phyloP scores from a whole-genome alignment of 1,284 basidiomycete genomes.

The Malassezia japonica region DNA sequence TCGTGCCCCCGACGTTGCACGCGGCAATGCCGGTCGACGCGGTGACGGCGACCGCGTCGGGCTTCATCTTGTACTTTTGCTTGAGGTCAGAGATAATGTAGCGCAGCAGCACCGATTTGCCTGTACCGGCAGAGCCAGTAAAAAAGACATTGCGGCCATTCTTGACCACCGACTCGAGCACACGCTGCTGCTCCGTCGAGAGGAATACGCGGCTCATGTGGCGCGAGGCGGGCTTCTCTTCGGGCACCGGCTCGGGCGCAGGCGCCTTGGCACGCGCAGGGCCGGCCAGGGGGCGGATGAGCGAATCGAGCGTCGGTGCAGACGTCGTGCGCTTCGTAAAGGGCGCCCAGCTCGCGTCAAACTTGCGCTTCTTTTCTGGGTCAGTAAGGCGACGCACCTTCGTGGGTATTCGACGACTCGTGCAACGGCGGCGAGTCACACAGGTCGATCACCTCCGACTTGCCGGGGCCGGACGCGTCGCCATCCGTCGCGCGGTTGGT shows the following conservation, averaged over 20 bases:
- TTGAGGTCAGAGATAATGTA: slow-evolving; percentile 67
- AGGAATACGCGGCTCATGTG: slow-evolving; percentile 20
- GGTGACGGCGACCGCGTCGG: slow-evolving; percentile 67
- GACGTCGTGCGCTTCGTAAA: slow-evolving; percentile 3
- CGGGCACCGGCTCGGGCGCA: neutral
- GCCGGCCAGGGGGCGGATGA: neutral
- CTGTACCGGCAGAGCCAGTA: slow-evolving; percentile 86
- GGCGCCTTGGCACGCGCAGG: neutral
- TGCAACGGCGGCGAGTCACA: neutral
- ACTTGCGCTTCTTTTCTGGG: slow-evolving; percentile 1
- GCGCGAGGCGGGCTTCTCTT: neutral
- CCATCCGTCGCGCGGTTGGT: neutral
- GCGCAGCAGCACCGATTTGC: slow-evolving; percentile 84
- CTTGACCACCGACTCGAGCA: slow-evolving; percentile 38
- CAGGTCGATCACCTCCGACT: neutral
- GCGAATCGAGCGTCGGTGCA: slow-evolving; percentile 5
- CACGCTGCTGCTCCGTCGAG: slow-evolving; percentile 37
- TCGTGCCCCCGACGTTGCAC: slow-evolving; percentile 85
- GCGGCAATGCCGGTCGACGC: slow-evolving; percentile 82
- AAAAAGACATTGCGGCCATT: slow-evolving; percentile 71
- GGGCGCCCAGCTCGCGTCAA: slow-evolving; percentile 1
- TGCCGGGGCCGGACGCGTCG: neutral
- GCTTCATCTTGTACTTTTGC: slow-evolving; percentile 52
- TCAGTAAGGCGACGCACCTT: neutral
- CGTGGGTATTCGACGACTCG: neutral